Evolutionary conservation across 805 yeast genomes (phyloP), one percentile per base, ranked within the genome.

Genomic region (Lipomyces spencermartinsiae): DNA sequence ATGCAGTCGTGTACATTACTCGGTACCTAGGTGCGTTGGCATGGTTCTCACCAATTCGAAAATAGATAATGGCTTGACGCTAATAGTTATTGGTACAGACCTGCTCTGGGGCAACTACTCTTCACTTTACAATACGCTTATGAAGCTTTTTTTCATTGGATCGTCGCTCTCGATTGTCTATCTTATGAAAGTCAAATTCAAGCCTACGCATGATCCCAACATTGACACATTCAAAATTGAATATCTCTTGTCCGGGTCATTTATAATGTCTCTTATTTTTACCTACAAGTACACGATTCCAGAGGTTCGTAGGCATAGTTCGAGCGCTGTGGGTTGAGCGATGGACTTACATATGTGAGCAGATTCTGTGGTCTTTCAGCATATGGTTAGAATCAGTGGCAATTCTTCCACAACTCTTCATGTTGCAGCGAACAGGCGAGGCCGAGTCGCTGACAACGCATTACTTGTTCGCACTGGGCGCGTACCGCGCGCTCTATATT

Each of bases 301-400:
- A 12, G 97, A 91, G 49, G 49, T 43, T 43, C 75, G 75, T 91
- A 9, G 71, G 46, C n/a, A n/a, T 37, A 34, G 12, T 63, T 57
- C 29, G 12, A 19, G 5, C 58, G 33, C 14, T 29, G 39, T 7
- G 10, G 9, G 43, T n/a, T 39, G n/a, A 12, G 16, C 29, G 35
- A 43, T 43, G 49, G n/a, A 43, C 49, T 43, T 19, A 43, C 49
- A 43, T 43, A 16, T 43, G 19, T 43, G 49, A n/a, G 29, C 49
- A 43, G 71, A 73, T 81, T 37, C 63, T 88, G 43, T 95, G 99
- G 99, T 84, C 95, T 29, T 95, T 93, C 75, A 88, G 94, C 16
- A 80, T 93, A 62, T 95, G 98, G 98, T 84, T 95, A 63, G 99
- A 95, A 79, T 84, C 94, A 57, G 90, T 91, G 43, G 97, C 97